Base-by-base conservation (phyloP, 441 rosid species). In the Macaranga tanarius region DNA sequence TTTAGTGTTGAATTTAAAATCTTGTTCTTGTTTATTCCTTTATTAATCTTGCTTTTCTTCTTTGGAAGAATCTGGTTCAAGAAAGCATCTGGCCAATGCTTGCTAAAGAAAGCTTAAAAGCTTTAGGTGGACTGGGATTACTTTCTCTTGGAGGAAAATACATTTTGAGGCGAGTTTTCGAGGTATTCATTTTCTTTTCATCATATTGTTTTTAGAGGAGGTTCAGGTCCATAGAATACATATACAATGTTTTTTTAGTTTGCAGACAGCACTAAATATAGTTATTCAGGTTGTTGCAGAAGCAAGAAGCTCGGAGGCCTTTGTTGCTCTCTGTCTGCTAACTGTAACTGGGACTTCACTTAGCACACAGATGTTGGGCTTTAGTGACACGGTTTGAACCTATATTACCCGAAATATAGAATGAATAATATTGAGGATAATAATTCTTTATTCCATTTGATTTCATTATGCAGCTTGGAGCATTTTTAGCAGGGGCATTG, bases 341-440 rank as follows among this genome's bases (percentile, higher is more conserved):
- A 95, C 96, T 4, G 96, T 95, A 79, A 87, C 93, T 66, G 97
- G 97, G 81, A 95, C 96, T 77, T 95, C 98, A 50, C 98, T 92
- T 75, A 70, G 84, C 72, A 95, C 99, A 64, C 97, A 95, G 81
- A 79, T 84, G 79, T 86, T 95, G 81, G 99, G 99, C 74, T 95
- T 95, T 83, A 95, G 95, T 57, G 99, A 95, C 79, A 95, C 99
- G 86, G 99, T 93, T 80, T 69, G 19, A 25, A 38, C 76, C 65
- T 67, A 57, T 42, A 62, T 52, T 34, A 62, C 70, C 47, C n/a
- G 31, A 73, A 67, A 70, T 63, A 66, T 34, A 54, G 23, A 75
- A 20, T 22, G 20, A 28, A 70, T 82, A 34, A 11, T 54, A 7
- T 47, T 45, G 69, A 66, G 4, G 38, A 34, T 34, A 4, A 4